A percentile compares a stretch with the other conserved stretches of the same genome.
Conservation (phyloP, 148 eudicot species). For the Bassia scoparia region DNA sequence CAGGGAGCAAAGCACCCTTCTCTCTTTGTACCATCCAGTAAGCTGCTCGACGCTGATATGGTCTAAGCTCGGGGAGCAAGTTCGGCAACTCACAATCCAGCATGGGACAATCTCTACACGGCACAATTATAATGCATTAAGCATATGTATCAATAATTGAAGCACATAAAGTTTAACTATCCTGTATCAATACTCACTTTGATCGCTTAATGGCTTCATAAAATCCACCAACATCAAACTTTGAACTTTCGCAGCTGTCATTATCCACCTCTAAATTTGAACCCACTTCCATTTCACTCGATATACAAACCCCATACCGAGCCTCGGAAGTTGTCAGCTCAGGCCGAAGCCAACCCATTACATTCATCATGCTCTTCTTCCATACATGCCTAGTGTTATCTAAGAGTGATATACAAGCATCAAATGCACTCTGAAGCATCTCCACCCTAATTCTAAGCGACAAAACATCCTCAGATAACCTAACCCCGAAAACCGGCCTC, state of each 20-base stretch:
- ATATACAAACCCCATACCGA: constrained; percentile 49
- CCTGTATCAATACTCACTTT: constrained; percentile 54
- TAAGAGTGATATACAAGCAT: constrained; percentile 72
- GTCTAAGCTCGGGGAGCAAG: constrained; percentile 85
- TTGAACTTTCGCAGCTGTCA: constrained; percentile 31
- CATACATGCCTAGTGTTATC: constrained; percentile 64
- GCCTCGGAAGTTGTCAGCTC: constrained; percentile 83
- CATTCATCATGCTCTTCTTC: constrained; percentile 87
- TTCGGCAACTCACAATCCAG: constrained; percentile 64
- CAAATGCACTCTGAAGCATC: constrained; percentile 55
- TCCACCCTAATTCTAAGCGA: constrained; percentile 72
- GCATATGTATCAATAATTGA: constrained; percentile 9
- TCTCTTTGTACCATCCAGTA: constrained; percentile 93
- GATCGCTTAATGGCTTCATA: constrained; percentile 93
- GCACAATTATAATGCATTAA: constrained; percentile 6
- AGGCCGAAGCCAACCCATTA: constrained; percentile 90
- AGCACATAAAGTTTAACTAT: constrained; percentile 1
- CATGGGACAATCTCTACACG: constrained; percentile 63
- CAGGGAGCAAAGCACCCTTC: constrained; percentile 44
- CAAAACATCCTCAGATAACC: constrained; percentile 31
- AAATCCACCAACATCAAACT: constrained; percentile 72
- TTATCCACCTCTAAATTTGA: constrained; percentile 24
- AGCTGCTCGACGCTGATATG: constrained; percentile 95
- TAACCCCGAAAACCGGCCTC: constrained; percentile 54
- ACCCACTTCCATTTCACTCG: constrained; percentile 26